Evolutionary conservation across 1,284 basidiomycete species (phyloP).

Genomic region (Fomes fomentarius): DNA sequence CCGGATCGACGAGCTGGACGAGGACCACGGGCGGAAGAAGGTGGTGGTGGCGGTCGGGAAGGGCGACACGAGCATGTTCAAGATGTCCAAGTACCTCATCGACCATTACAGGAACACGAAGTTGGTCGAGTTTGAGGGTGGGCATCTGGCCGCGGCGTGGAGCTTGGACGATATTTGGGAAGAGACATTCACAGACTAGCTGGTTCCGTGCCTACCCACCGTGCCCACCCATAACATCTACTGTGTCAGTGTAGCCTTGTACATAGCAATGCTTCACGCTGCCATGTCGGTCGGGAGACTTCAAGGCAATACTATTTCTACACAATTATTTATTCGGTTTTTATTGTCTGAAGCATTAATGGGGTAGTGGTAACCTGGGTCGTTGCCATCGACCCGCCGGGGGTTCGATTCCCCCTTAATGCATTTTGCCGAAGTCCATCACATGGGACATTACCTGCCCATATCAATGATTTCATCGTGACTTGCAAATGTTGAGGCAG

Average conservation of each 20-base stretch:
- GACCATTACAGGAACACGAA: conserved; percentile 43
- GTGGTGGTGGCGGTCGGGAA: conserved; percentile 47
- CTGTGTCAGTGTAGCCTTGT: too few species aligned
- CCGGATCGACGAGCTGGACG: conserved; percentile 44
- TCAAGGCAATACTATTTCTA: too few species aligned
- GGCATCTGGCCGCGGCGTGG: conserved; percentile 48
- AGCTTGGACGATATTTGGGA: conserved; percentile 48
- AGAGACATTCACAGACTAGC: conserved; percentile 37
- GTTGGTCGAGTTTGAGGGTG: conserved; percentile 45
- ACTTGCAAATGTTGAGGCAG: too few species aligned
- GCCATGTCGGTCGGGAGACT: too few species aligned
- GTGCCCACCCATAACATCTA: too few species aligned
- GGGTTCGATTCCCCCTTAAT: conserved; percentile 67
- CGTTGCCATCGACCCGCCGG: conserved; percentile 58
- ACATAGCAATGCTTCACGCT: too few species aligned
- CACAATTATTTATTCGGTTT: too few species aligned
- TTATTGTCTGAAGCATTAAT: too few species aligned
- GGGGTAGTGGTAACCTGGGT: conserved; percentile 37
- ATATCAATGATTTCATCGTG: too few species aligned
- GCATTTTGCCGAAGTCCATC: too few species aligned
- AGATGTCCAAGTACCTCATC: conserved; percentile 51
- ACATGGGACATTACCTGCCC: too few species aligned
- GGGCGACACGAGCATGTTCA: conserved; percentile 42
- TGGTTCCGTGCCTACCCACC: too few species aligned
- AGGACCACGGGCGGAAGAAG: conserved; percentile 44